A percentile compares a stretch with the other conserved stretches of the same genome.
phyloP scores from a whole-genome alignment of 2,329 filamentous ascomycete genomes.

The Chaetomium strumarium region DNA sequence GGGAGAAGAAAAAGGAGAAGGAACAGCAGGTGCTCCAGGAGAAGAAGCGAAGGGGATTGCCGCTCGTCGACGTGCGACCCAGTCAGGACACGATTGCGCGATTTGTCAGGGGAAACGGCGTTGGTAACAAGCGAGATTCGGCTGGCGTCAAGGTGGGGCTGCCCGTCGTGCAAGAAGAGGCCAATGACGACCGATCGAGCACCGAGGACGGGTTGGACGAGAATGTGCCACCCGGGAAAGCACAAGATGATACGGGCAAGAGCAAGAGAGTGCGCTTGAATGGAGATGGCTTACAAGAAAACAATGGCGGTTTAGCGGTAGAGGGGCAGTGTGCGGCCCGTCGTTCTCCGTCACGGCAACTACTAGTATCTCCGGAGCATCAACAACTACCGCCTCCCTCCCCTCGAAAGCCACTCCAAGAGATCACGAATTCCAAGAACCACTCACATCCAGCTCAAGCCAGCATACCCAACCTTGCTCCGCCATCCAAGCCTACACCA shows the following conservation, averaged over 20 bases:
- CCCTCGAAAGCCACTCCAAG: neutral
- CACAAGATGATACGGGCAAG: neutral
- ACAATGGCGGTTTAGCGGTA: neutral
- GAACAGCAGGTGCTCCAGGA: constrained; percentile 44
- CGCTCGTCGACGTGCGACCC: constrained; percentile 47
- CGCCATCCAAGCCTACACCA: neutral
- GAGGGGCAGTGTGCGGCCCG: too few relatives aligned
- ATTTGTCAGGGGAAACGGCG: constrained; percentile 38
- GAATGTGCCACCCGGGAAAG: neutral
- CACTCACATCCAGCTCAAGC: neutral
- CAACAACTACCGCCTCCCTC: neutral
- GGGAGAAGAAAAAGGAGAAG: constrained; percentile 52
- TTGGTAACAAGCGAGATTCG: constrained; percentile 17
- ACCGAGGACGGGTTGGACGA: neutral
- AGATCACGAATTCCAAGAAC: neutral
- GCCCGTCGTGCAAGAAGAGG: constrained; percentile 10
- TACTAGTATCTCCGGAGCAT: neutral
- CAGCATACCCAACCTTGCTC: neutral
- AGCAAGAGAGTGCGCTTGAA: constrained; percentile 1
- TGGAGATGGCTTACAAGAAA: neutral
- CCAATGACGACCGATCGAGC: neutral
- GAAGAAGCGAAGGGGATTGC: constrained; percentile 47
- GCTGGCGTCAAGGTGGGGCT: neutral
- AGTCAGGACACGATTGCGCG: constrained; percentile 53
- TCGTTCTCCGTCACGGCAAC: neutral